Conservation (phyloP, 495 filamentous ascomycete species). For the Parathielavia hyrcaniae region DNA sequence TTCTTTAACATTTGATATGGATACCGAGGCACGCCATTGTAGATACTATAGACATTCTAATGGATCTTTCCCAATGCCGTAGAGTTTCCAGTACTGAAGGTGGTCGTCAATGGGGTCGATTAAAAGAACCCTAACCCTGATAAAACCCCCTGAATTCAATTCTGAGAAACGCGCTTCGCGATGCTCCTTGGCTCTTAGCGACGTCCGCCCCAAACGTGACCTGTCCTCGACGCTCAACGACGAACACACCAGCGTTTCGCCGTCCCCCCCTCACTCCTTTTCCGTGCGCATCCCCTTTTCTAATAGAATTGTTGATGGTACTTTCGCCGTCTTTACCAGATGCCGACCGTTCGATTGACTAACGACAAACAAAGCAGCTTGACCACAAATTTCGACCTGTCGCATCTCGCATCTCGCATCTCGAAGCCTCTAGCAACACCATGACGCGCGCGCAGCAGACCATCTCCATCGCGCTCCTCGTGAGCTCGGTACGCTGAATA, state of each 20-base stretch:
- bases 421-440: background rate
- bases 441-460: constrained; percentile 97
- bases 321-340: background rate
- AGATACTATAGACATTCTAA: too few species aligned
- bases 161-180: background rate
- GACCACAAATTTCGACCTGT: background rate
- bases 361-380: background rate
- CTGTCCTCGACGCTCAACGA: constrained; percentile 3
- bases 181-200: background rate
- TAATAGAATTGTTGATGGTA: background rate
- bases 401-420: background rate
- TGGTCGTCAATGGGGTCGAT: too few species aligned
- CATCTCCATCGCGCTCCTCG: constrained; percentile 74
- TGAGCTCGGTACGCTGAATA: constrained; percentile 63
- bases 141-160: constrained; percentile 6
- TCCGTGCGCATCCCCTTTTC: background rate
- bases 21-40: too few species aligned
- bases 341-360: background rate
- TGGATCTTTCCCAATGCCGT: too few species aligned
- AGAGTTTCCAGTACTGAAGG: too few species aligned
- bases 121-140: too few species aligned
- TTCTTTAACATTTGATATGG: too few species aligned
- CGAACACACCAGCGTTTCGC: background rate
- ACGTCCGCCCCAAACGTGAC: background rate
- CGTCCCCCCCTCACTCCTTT: background rate